phyloP scores from a whole-genome alignment of 2,329 filamentous ascomycete species.

The Alternaria novae-zelandiae region DNA sequence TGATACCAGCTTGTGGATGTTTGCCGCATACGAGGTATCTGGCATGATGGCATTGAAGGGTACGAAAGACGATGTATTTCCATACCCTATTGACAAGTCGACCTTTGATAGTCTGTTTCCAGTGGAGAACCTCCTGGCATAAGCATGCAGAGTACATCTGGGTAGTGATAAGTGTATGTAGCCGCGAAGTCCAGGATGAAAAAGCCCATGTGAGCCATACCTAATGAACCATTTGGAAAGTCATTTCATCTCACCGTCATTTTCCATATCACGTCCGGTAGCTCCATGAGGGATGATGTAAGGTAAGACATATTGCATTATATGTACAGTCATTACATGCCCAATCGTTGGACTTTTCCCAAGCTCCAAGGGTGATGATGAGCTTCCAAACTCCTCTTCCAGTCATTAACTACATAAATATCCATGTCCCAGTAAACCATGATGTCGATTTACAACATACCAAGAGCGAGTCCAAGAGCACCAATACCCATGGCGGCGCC shows the following conservation, averaged over 20 bases:
- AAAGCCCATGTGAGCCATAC: neutral
- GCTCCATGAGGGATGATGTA: too few relatives aligned
- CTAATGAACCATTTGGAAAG: neutral
- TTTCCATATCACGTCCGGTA: neutral
- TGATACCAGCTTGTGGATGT: neutral
- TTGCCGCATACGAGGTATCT: neutral
- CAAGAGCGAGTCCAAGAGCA: conserved; percentile 25
- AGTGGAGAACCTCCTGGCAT: neutral
- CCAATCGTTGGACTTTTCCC: neutral
- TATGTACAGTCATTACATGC: neutral
- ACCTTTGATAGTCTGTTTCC: neutral
- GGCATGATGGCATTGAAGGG: neutral
- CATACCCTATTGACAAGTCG: neutral
- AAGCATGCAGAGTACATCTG: neutral
- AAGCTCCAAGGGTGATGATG: neutral
- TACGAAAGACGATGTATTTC: neutral
- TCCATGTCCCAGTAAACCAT: neutral
- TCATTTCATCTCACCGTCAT: neutral
- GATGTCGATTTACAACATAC: conserved; percentile 18
- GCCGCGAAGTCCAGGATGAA: neutral
- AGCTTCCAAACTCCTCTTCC: neutral
- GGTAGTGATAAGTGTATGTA: neutral
- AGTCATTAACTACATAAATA: neutral
- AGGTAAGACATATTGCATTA: neutral
- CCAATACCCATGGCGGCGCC: conserved; percentile 29